phyloP scores from a whole-genome alignment of 495 filamentous ascomycete species.

The Aspergillus bertholletiae region DNA sequence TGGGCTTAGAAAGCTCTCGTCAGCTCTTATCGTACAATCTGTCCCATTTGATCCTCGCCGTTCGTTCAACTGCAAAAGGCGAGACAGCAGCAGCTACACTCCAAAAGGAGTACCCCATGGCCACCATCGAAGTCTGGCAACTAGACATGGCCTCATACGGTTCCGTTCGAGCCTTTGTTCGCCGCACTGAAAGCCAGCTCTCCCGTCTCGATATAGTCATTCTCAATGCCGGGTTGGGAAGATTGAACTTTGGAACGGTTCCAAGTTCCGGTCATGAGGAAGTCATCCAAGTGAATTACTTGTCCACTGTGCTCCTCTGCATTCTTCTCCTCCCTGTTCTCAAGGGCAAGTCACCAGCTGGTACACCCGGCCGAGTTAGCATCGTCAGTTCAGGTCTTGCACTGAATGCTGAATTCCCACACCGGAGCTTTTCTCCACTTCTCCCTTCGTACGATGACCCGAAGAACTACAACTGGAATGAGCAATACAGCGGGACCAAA shows the following conservation, averaged over 20 bases:
- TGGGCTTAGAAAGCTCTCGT: slow-evolving; percentile 36
- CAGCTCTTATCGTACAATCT: slow-evolving; percentile 42
- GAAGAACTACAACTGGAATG: slow-evolving; percentile 25
- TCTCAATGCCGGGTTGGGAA: slow-evolving; percentile 50
- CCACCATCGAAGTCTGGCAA: slow-evolving; percentile 43
- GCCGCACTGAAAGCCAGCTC: slow-evolving; percentile 22
- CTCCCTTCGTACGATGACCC: slow-evolving; percentile 41
- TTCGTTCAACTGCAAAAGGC: slow-evolving; percentile 42
- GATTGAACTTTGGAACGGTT: slow-evolving; percentile 23
- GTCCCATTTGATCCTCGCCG: slow-evolving; percentile 46
- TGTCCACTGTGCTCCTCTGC: slow-evolving; percentile 47
- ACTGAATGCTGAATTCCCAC: slow-evolving; percentile 29
- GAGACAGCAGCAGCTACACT: slow-evolving; percentile 32
- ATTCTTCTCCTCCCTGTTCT: slow-evolving; percentile 39
- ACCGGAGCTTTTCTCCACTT: slow-evolving; percentile 28
- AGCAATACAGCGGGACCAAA: slow-evolving; percentile 40
- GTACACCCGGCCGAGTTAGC: slow-evolving; percentile 32
- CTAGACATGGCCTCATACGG: slow-evolving; percentile 47
- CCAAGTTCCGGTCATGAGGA: slow-evolving; percentile 39
- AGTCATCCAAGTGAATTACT: slow-evolving; percentile 28
- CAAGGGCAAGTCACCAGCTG: slow-evolving; percentile 27
- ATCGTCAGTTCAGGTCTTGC: slow-evolving; percentile 37
- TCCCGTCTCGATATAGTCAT: slow-evolving; percentile 45
- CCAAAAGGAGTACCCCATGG: slow-evolving; percentile 19
- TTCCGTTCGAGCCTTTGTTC: slow-evolving; percentile 40